Percentiles rank a stretch among this genome's conserved stretches.
Conservation (phyloP, 257 asterid species). For the Orobanche coerulescens region DNA sequence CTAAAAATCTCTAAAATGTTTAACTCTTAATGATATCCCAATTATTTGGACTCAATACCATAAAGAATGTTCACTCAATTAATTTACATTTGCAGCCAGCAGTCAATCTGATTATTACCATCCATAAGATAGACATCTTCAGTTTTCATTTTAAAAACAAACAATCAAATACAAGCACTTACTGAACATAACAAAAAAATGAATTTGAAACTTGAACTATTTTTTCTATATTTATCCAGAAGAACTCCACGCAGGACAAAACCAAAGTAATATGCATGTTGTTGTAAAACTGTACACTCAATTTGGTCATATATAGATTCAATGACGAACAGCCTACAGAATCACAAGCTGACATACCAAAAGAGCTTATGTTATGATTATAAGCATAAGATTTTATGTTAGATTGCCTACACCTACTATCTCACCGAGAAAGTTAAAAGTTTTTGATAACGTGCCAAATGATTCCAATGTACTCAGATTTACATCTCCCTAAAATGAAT, state of each 20-base stretch:
- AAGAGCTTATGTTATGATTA: background rate
- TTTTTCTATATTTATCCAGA: background rate
- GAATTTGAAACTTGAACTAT: background rate
- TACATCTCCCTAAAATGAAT: background rate
- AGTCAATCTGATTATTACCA: background rate
- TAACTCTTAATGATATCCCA: too few species aligned
- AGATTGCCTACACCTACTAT: background rate
- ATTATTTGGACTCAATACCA: too few species aligned
- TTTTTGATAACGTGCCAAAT: background rate
- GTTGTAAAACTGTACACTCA: background rate
- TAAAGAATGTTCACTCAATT: too few species aligned
- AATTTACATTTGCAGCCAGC: background rate
- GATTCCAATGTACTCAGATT: background rate
- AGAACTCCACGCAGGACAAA: constrained; percentile 2
- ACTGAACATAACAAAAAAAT: background rate
- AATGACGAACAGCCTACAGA: background rate
- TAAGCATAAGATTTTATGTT: background rate
- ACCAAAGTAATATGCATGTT: background rate
- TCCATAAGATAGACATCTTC: background rate
- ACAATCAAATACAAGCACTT: background rate
- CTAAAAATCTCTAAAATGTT: too few species aligned
- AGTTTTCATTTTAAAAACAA: background rate
- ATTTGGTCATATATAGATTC: background rate
- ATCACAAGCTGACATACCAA: background rate
- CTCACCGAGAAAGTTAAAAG: background rate